A percentile compares a stretch with the other conserved stretches of the same genome.
These are phyloP conservation scores for Moringa oleifera DNA, from an alignment of 345 rosid genomes.

Conservation along the genomic window DNA sequence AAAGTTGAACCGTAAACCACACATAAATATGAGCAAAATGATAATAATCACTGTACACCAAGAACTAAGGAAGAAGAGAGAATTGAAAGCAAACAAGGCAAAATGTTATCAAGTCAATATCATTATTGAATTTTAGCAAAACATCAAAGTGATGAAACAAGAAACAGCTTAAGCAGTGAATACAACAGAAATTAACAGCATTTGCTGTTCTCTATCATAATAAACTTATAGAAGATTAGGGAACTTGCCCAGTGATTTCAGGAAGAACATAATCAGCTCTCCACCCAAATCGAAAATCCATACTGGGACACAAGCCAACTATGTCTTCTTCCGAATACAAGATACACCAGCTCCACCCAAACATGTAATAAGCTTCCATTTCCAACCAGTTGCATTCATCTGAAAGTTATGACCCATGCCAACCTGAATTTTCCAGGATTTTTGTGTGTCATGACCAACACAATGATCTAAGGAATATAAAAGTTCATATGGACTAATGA, in stretches of 20 bases:
- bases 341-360: conserved; percentile 88
- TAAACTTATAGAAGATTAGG: conserved; percentile 8
- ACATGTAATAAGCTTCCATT: conserved; percentile 87
- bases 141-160: no score
- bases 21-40: neutral
- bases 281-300: conserved; percentile 88
- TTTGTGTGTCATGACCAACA: conserved; percentile 7
- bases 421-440: conserved; percentile 37
- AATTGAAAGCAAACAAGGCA: neutral
- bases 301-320: conserved; percentile 68
- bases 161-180: neutral
- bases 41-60: neutral
- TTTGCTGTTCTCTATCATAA: neutral
- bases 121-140: neutral
- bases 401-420: conserved; percentile 81
- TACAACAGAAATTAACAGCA: neutral
- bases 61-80: neutral
- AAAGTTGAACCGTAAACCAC: conserved; percentile 17
- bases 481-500: neutral
- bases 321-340: conserved; percentile 71
- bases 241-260: conserved; percentile 71
- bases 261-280: conserved; percentile 89
- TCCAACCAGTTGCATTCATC: conserved; percentile 74
- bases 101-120: neutral
- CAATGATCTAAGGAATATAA: neutral